Base-by-base conservation (phyloP, 306 rosid genomes). In the Citrullus amarus region DNA sequence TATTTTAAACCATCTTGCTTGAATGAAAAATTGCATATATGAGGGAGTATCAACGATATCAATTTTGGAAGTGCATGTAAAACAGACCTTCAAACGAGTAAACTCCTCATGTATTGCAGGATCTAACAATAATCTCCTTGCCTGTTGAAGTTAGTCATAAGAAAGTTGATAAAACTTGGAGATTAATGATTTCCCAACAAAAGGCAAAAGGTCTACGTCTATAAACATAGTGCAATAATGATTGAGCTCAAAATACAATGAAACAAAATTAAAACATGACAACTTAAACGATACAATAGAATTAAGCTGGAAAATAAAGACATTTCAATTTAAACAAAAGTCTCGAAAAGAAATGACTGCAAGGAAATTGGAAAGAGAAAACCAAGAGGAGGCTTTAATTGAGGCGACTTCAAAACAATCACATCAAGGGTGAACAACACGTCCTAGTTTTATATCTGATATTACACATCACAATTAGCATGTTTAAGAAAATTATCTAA, bases 91-190 rank as follows among this genome's bases (percentile, higher is more conserved):
- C 71, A 91, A 81, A n/a, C 96, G 96, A 30, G 88, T 89, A 81
- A 93, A 93, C 87, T 93, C 98, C 83, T 93, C 97, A 88, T 93
- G 97, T 81, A 93, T 85, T 71, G 96, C 97, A 10, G 94, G 98
- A 88, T 93, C 97, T 61, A 93, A 88, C 81, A 93, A 86, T 83
- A 93, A 84, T 83, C 93, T 89, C 80, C 97, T 90, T 43, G 96
- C 91, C 98, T 93, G 81, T 78, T 67, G 78, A 85, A 80, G 70
- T 60, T 30, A 68, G 78, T 46, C 58, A 74, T 18, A 80, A 17
- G 48, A 61, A 43, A 43, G 53, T 9, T 18, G 39, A 55, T 69
- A 7, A 69, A 48, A 18, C 55, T 44, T 11, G 75, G 32, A 69
- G 18, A 43, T 2, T 41, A 58, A 5, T 8, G 63, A 15, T 34